phyloP scores from a whole-genome alignment of 2,329 filamentous ascomycete species.

The Exophiala sp. region DNA sequence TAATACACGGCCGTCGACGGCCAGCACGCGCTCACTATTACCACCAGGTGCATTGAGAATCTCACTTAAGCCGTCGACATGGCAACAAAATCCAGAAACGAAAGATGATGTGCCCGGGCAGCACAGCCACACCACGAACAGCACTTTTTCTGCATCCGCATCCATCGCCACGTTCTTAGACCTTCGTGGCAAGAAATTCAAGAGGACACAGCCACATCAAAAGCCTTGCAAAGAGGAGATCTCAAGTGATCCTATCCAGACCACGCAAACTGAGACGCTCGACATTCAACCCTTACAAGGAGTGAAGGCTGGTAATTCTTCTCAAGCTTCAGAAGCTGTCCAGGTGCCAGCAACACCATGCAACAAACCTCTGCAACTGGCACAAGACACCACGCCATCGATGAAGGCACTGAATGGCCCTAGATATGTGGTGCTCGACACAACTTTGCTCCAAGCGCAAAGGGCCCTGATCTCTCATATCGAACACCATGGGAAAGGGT shows the following conservation, averaged over 20 bases:
- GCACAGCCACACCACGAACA: not conserved
- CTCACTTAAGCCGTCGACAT: not conserved
- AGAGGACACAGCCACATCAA: not conserved
- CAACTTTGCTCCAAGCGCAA: constrained; percentile 11
- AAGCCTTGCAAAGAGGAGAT: constrained; percentile 3
- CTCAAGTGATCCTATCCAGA: constrained; percentile 23
- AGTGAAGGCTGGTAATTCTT: no score
- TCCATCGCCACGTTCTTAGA: constrained; percentile 24
- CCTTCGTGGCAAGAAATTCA: constrained; percentile 26
- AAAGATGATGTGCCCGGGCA: not conserved
- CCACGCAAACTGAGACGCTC: constrained; percentile 11
- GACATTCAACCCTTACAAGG: no score
- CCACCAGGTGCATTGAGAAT: not conserved
- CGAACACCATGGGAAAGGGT: constrained; percentile 6
- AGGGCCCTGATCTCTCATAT: constrained; percentile 14
- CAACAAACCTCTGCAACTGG: not conserved
- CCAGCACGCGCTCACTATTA: no score
- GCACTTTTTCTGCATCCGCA: constrained; percentile 15
- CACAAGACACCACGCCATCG: not conserved
- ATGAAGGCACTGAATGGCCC: constrained; percentile 2
- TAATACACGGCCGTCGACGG: no score
- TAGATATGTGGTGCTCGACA: constrained; percentile 21
- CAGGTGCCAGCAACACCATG: constrained; percentile 12
- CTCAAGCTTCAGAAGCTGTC: not conserved
- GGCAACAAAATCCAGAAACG: not conserved